Conservation (phyloP, 129 eudicot species). For the Glebionis coronaria region DNA sequence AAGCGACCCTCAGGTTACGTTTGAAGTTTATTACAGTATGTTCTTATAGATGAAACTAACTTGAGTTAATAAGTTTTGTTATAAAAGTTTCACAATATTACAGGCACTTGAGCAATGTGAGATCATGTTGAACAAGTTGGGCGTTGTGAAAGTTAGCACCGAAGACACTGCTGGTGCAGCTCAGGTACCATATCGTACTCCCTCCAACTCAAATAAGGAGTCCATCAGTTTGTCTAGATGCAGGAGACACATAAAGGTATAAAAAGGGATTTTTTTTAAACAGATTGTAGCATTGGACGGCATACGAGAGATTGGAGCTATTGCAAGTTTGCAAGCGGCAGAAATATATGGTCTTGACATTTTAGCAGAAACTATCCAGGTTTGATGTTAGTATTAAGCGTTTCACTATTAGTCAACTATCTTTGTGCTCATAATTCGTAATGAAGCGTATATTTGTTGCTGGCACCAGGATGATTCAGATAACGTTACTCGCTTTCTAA, state of each 20-base stretch:
- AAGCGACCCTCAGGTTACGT: conserved; percentile 3
- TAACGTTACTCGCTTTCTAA: not conserved
- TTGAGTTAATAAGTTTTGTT: too few species aligned
- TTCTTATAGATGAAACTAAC: not conserved
- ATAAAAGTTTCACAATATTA: not conserved
- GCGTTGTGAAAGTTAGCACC: not conserved
- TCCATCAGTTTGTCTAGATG: not conserved
- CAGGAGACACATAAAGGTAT: not conserved
- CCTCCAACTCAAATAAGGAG: not conserved
- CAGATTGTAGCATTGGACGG: not conserved
- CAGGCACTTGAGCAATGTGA: conserved; percentile 3
- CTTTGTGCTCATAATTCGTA: not conserved
- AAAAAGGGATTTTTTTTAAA: not conserved
- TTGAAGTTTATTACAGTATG: not conserved
- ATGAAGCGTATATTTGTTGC: not conserved
- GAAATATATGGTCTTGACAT: conserved; percentile 4
- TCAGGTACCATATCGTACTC: not conserved
- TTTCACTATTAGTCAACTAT: not conserved
- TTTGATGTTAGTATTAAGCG: not conserved
- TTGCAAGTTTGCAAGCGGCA: not conserved
- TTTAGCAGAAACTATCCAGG: not conserved
- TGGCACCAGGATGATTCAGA: not conserved
- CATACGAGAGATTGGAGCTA: not conserved
- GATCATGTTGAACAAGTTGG: not conserved
- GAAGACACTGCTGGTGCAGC: conserved; percentile 12